Conservation (phyloP, 345 rosid genomes). For the Sisymbrium altissimum region DNA sequence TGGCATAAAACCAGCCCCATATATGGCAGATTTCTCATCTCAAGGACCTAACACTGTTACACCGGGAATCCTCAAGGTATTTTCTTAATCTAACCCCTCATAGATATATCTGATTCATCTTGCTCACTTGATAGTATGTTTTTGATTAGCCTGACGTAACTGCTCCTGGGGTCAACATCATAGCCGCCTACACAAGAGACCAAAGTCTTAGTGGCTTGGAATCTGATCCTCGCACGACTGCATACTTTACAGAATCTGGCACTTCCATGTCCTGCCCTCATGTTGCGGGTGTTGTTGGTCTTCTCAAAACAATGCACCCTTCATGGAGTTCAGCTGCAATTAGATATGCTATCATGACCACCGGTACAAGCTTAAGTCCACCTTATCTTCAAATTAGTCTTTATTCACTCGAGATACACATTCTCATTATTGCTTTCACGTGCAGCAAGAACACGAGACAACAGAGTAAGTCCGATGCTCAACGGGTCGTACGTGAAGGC, state of each 20-base stretch:
- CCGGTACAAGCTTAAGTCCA: background rate
- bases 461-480: conserved; percentile 8
- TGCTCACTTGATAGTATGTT: background rate
- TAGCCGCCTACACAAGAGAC: conserved; percentile 4
- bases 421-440: background rate
- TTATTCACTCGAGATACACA: background rate
- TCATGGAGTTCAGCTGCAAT: conserved; percentile 5
- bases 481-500: conserved; percentile 6
- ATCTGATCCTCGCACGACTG: conserved; percentile 6
- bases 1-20: conserved; percentile 13
- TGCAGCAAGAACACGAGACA: conserved; percentile 22
- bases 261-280: conserved; percentile 14
- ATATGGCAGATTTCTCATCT: conserved; percentile 6
- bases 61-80: conserved; percentile 6
- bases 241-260: background rate
- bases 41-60: conserved; percentile 6
- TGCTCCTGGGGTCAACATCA: conserved; percentile 6
- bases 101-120: background rate
- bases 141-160: background rate
- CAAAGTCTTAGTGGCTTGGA: background rate
- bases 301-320: conserved; percentile 14
- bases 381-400: background rate
- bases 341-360: conserved; percentile 11
- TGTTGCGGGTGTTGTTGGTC: conserved; percentile 19
- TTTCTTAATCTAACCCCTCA: background rate